Conservation (phyloP, 2,329 filamentous ascomycete species). For the Periglandula ipomoeae region DNA sequence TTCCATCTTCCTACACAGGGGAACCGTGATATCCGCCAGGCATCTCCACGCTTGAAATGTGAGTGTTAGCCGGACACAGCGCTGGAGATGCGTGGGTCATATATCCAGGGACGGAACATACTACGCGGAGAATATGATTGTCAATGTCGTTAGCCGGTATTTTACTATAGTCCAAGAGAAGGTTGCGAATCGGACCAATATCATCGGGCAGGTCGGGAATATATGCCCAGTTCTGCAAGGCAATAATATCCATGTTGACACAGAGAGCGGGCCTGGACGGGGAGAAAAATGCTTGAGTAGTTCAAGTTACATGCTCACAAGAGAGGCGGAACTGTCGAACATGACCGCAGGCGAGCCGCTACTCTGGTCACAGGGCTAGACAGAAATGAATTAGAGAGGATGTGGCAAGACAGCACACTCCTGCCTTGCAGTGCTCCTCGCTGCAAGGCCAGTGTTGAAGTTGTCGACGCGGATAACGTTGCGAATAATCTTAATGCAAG, state of each 20-base stretch:
- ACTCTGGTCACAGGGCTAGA: background rate
- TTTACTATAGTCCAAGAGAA: conserved; percentile 30
- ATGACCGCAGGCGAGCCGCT: background rate
- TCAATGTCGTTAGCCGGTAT: conserved; percentile 27
- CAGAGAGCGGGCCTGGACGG: background rate
- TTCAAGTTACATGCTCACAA: background rate
- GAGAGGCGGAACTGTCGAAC: background rate
- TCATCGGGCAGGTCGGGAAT: conserved; percentile 27
- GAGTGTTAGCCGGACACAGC: background rate
- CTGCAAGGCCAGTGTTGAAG: background rate
- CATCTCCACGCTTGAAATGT: conserved; percentile 30
- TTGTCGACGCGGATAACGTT: background rate
- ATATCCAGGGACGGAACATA: background rate
- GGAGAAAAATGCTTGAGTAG: background rate
- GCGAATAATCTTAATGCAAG: background rate
- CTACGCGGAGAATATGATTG: conserved; percentile 25
- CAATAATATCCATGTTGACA: conserved; percentile 24
- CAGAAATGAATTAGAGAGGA: background rate
- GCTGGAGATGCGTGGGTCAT: background rate
- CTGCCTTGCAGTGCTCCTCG: background rate
- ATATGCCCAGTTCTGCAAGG: conserved; percentile 27
- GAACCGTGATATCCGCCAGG: conserved; percentile 35
- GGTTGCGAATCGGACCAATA: conserved; percentile 24
- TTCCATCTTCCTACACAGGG: conserved; percentile 41
- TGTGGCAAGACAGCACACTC: background rate